Conservation (phyloP, 768 basidiomycete species). For the Amyloporia xantha region DNA sequence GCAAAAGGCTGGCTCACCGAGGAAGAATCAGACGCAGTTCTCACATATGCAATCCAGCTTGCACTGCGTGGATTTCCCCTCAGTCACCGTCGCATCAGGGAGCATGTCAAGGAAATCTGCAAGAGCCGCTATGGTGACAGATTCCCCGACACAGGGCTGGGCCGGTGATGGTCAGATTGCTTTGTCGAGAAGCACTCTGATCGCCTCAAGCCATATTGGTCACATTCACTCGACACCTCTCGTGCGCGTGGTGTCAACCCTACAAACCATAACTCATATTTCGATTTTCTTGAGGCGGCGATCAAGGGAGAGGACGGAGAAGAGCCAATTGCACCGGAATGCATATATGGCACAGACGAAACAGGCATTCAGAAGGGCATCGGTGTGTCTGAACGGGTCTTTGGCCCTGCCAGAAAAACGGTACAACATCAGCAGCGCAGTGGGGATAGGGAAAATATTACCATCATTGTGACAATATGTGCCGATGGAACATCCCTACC, state of each 20-base stretch:
- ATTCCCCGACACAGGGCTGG: too few relatives aligned
- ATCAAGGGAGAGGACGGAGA: slow-evolving; percentile 17
- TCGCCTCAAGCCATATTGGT: slow-evolving; percentile 24
- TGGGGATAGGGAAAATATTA: too few relatives aligned
- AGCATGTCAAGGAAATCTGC: too few relatives aligned
- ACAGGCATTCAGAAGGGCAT: slow-evolving; percentile 24
- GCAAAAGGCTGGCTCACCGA: too few relatives aligned
- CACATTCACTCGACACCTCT: slow-evolving; percentile 27
- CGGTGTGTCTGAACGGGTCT: slow-evolving; percentile 24
- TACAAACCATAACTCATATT: slow-evolving; percentile 28
- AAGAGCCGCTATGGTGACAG: too few relatives aligned
- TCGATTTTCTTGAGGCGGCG: slow-evolving; percentile 24
- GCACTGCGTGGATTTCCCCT: too few relatives aligned
- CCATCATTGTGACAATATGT: too few relatives aligned
- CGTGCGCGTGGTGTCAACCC: slow-evolving; percentile 32
- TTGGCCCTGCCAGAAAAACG: slow-evolving; percentile 21
- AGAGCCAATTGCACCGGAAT: slow-evolving; percentile 13
- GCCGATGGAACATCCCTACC: too few relatives aligned
- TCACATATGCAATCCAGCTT: too few relatives aligned
- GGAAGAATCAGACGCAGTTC: too few relatives aligned
- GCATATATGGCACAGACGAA: slow-evolving; percentile 31
- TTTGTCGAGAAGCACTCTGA: slow-evolving; percentile 25
- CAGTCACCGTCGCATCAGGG: too few relatives aligned
- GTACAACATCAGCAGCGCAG: too few relatives aligned
- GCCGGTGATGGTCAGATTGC: slow-evolving; percentile 29